Base-by-base conservation (phyloP, 148 eudicot species). In the Vaccinium darrowii region DNA sequence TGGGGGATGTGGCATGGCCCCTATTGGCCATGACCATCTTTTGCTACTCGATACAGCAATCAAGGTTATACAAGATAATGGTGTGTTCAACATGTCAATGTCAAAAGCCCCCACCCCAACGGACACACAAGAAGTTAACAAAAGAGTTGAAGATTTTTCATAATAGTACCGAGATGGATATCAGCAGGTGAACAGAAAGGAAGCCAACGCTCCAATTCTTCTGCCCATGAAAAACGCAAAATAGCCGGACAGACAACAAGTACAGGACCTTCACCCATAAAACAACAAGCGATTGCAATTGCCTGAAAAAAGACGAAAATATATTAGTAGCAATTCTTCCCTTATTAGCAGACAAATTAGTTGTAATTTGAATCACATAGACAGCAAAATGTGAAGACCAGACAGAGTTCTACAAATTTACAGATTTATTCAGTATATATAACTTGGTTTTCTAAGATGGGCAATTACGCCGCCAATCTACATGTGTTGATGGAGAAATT, bases 181-280 rank as follows among this genome's bases (percentile, higher is more conserved):
- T 97, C 99, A 53, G 94, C 85, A 51, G 99, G 99, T 88, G 92
- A 87, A 90, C 95, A 95, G 83, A 84, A 89, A 21, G 99, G 98
- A 89, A 97, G 93, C 99, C 99, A 97, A 56, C 88, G 98, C 87
- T 97, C 99, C 86, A 94, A 88, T 85, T 97, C 99, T 88, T 97
- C 99, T 76, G 99, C 99, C 99, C 99, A 97, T 71, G 95, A 84
- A 90, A 90, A 92, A 43, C 99, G 87, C 88, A 97, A 88, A 82
- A 97, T 95, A 87, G 99, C 99, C n/a, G 99, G 99, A 89, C 99
- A 97, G 84, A 97, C 96, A 84, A 97, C 94, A 47, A 97, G 95
- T 80, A 94, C 88, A 74, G 95, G 82, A 71, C 98, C 99, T 89
- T 95, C 94, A 74, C 87, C 49, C 77, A 90, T 88, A 87, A 95